Evolutionary conservation across 2,329 filamentous ascomycete species (phyloP).

Genomic region (Ophiostoma montium): DNA sequence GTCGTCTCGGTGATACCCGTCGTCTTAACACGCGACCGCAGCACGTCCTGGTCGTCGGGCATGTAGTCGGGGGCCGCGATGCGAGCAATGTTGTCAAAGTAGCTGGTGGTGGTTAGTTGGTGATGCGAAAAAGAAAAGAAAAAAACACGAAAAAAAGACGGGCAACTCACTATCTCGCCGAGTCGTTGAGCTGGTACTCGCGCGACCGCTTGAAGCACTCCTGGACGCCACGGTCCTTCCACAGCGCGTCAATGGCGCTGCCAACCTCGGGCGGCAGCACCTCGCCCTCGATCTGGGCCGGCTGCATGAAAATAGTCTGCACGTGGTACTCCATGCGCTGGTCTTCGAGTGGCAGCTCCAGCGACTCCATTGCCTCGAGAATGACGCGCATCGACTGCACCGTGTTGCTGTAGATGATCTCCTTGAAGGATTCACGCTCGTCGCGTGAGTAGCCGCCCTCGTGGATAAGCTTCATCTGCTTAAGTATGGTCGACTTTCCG

Average conservation of each 20-base stretch:
- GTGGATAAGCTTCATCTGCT: constrained; percentile 99
- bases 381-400: constrained; percentile 58
- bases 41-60: constrained; percentile 87
- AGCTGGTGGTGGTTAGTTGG: constrained; percentile 38
- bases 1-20: constrained; percentile 94
- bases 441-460: constrained; percentile 97
- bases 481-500: constrained; percentile 85
- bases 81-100: constrained; percentile 88
- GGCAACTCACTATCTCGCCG: constrained; percentile 64
- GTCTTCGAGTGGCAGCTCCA: constrained; percentile 73
- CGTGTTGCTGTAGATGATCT: constrained; percentile 58
- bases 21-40: constrained; percentile 92
- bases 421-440: constrained; percentile 55
- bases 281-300: constrained; percentile 90
- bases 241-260: constrained; percentile 79
- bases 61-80: constrained; percentile 87
- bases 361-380: constrained; percentile 53
- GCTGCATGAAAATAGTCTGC: constrained; percentile 98
- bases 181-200: constrained; percentile 94
- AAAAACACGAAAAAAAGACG: neutral
- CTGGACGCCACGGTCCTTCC: constrained; percentile 86
- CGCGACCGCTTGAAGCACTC: constrained; percentile 90
- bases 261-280: constrained; percentile 89
- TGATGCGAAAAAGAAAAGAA: too few species aligned
- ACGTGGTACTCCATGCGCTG: constrained; percentile 93